These are phyloP conservation scores for Anastatica hierochuntica DNA, from an alignment of 345 rosid genomes.

Conservation along the genomic window DNA sequence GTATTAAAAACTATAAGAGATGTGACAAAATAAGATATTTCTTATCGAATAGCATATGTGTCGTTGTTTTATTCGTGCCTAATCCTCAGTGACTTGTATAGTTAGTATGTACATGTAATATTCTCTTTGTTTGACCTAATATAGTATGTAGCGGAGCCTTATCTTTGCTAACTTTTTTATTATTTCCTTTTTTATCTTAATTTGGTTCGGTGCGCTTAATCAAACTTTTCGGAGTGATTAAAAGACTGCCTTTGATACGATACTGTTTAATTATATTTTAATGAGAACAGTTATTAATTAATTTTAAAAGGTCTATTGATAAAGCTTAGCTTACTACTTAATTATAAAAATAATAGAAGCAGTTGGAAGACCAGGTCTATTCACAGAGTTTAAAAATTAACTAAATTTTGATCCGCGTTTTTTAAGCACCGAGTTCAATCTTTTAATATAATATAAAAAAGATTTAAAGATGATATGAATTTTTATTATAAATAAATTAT, in stretches of 20 bases:
- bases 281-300: neutral
- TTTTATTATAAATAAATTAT: no score
- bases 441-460: no score
- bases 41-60: conserved; percentile 10
- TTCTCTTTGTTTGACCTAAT: conserved; percentile 21
- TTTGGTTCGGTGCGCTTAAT: conserved; percentile 21
- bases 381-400: no score
- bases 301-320: neutral
- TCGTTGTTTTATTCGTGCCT: conserved; percentile 3
- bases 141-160: conserved; percentile 22
- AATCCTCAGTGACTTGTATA: neutral
- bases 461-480: no score
- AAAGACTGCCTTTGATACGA: conserved; percentile 12
- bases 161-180: conserved; percentile 14
- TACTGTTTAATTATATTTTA: conserved; percentile 4
- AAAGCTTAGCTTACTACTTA: no score
- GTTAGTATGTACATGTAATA: neutral
- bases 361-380: no score
- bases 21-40: neutral
- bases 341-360: no score
- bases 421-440: no score
- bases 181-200: conserved; percentile 9
- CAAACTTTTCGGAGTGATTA: conserved; percentile 7
- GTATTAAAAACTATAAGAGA: neutral
- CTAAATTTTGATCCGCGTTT: no score